Percentiles rank a stretch among this genome's conserved stretches.
Conservation (phyloP, 345 rosid species). For the Gossypium turneri region DNA sequence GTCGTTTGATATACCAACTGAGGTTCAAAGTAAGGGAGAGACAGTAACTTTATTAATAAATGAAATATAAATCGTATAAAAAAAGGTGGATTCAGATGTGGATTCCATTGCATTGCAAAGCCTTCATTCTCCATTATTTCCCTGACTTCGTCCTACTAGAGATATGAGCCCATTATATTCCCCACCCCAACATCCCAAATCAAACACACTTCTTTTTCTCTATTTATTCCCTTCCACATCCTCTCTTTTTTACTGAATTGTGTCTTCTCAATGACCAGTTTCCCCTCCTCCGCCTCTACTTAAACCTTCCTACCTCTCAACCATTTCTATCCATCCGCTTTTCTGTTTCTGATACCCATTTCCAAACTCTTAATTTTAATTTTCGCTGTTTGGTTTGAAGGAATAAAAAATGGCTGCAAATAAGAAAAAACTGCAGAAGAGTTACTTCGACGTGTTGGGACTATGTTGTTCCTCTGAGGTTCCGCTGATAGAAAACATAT, state of each 20-base stretch:
- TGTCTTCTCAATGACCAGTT: neutral
- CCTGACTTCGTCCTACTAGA: neutral
- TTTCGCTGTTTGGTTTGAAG: neutral
- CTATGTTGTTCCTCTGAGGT: constrained; percentile 89
- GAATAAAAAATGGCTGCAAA: constrained; percentile 1
- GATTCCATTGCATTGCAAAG: constrained; percentile 16
- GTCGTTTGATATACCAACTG: no score
- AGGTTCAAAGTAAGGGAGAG: no score
- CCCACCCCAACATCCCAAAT: neutral
- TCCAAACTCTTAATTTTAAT: neutral
- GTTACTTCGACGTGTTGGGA: constrained; percentile 85
- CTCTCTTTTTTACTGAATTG: neutral
- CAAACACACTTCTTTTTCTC: neutral
- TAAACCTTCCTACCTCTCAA: neutral
- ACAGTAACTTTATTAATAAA: no score
- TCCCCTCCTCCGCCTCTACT: neutral
- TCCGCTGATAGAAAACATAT: constrained; percentile 66
- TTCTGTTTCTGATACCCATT: neutral
- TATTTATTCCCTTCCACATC: neutral
- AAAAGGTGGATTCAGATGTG: constrained; percentile 20
- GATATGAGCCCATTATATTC: neutral
- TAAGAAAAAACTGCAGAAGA: constrained; percentile 46
- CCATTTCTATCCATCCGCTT: neutral
- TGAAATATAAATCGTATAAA: no score
- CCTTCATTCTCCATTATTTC: neutral